Base-by-base conservation (phyloP, 1,284 basidiomycete species). In the Earliella scabrosa region DNA sequence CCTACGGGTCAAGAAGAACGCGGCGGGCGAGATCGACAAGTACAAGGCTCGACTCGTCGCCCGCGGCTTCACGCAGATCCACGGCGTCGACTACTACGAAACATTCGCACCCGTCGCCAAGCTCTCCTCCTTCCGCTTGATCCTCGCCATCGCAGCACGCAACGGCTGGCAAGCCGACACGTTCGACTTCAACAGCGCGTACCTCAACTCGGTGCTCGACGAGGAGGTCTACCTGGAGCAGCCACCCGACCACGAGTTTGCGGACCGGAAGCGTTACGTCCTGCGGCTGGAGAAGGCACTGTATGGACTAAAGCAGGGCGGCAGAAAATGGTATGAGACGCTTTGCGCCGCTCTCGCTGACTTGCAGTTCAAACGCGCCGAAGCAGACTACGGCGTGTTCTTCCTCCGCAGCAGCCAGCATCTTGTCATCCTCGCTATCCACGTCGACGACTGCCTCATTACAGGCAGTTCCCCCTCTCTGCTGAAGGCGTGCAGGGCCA, bases 151-250 rank as follows among this genome's bases (percentile, higher is more conserved):
- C 3, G 73, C 72, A 0, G 71, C 76, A 2, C 5, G 68, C 69
- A 13, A 64, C 29, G 58, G 68, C 54, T 61, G 59, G n/a, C 66
- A 75, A 27, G 45, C 78, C 1, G 67, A 76, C 36, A 72, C 76
- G 38, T 70, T 80, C 18, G 73, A 82, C 57, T 67, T 82, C 57
- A 74, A 74, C 23, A 66, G 65, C 0, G 76, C 75, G 0, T 81
- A 73, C 52, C 66, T 78, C 0, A 77, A 78, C 62, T 67, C 67
- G 0, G 55, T 67, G 41, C 69, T 78, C 27, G 65, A 65, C 32
- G 66, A 74, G 26, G 39, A 41, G 2, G 46, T 65, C 44, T 65
- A 66, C 52, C 69, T 79, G 63, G 59, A 72, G n/a, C 75, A 77
- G 51, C 76, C 73, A 0, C 41, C 61, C 8, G 73, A 70, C 8